These are phyloP conservation scores for Metarhizium sp. DNA, from an alignment of 2,329 filamentous ascomycete species.

Conservation along the genomic window DNA sequence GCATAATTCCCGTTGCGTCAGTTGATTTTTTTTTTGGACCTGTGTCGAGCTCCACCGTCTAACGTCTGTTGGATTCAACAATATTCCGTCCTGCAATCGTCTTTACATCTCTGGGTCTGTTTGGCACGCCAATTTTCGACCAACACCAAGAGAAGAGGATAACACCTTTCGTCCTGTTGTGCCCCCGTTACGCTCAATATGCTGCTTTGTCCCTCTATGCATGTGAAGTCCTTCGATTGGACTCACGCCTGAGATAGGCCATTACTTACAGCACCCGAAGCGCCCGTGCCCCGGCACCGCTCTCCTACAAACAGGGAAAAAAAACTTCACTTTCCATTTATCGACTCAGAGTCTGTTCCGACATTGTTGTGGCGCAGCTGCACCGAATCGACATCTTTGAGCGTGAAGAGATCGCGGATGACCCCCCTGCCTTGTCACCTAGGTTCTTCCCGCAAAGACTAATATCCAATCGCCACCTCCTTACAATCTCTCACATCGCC, in stretches of 20 bases:
- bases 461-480: neutral
- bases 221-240: constrained; percentile 15
- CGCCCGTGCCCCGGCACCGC: neutral
- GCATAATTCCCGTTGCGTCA: neutral
- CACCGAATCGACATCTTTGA: neutral
- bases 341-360: neutral
- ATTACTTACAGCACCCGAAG: neutral
- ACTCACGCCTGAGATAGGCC: constrained; percentile 12
- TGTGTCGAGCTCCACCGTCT: neutral
- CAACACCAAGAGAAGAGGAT: neutral
- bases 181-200: constrained; percentile 9
- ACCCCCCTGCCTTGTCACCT: neutral
- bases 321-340: neutral
- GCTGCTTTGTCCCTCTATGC: constrained; percentile 9
- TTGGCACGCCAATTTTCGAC: neutral
- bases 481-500: neutral
- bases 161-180: neutral
- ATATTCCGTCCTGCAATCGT: neutral
- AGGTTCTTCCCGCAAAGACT: neutral
- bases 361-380: neutral
- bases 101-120: neutral
- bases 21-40: neutral
- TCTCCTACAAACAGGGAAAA: neutral
- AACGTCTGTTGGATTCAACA: neutral
- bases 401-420: neutral